phyloP scores from a whole-genome alignment of 2,329 filamentous ascomycete genomes.

The Aspergillus pseudotamarii region DNA sequence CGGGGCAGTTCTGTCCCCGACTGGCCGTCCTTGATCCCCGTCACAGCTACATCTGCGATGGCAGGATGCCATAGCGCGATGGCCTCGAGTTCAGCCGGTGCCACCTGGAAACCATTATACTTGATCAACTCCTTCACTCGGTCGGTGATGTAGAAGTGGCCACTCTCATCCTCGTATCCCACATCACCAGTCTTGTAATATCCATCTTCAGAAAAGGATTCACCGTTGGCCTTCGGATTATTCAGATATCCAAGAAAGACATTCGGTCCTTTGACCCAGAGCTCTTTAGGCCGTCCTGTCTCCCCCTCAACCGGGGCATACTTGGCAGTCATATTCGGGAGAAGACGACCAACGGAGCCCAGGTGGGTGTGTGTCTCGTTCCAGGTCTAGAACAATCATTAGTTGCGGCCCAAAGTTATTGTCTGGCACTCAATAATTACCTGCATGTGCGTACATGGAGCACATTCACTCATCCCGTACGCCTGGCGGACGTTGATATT shows the following conservation, averaged over 20 bases:
- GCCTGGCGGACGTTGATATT: conserved; percentile 14
- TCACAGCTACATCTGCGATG: conserved; percentile 58
- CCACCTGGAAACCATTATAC: conserved; percentile 67
- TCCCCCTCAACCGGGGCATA: conserved; percentile 10
- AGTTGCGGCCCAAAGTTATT: not conserved
- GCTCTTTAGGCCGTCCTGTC: conserved; percentile 17
- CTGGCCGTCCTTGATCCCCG: conserved; percentile 57
- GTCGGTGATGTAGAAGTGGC: conserved; percentile 81
- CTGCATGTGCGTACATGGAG: conserved; percentile 19
- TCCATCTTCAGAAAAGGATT: conserved; percentile 69
- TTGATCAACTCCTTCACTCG: conserved; percentile 63
- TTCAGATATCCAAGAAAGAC: conserved; percentile 76
- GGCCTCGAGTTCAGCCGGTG: conserved; percentile 62
- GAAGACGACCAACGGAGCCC: conserved; percentile 17
- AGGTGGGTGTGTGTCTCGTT: conserved; percentile 2
- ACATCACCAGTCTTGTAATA: conserved; percentile 83
- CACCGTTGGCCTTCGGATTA: conserved; percentile 66
- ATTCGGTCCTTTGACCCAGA: conserved; percentile 70
- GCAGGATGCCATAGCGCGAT: conserved; percentile 45
- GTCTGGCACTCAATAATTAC: not conserved
- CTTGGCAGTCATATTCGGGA: conserved; percentile 22
- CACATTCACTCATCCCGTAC: conserved; percentile 21
- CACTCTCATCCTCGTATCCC: conserved; percentile 68
- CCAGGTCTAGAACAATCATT: not conserved
- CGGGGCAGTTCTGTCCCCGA: conserved; percentile 64